Evolutionary conservation across 352 stramenopile genomes (phyloP).

Genomic region (Pythium inflatum): DNA sequence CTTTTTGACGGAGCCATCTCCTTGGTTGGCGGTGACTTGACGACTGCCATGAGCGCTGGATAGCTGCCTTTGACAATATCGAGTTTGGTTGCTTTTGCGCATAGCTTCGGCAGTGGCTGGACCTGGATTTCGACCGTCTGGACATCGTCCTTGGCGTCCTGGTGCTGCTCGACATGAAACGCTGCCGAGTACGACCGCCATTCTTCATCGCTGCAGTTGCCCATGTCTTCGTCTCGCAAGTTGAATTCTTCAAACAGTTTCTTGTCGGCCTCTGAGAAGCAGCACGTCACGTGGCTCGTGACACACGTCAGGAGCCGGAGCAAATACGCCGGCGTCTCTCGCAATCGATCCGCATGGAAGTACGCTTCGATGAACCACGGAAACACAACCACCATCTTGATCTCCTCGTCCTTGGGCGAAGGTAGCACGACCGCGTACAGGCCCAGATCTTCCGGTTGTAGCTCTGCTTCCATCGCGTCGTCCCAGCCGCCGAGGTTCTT

Average conservation of each 20-base stretch:
- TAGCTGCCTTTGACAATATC: constrained; percentile 16
- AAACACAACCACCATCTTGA: constrained; percentile 52
- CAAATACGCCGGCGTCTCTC: constrained; percentile 56
- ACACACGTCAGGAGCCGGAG: constrained; percentile 69
- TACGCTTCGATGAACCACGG: constrained; percentile 54
- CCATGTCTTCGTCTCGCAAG: constrained; percentile 16
- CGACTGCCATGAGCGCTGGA: constrained; percentile 5
- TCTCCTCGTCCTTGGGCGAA: neutral
- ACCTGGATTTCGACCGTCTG: neutral
- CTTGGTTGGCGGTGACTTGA: neutral
- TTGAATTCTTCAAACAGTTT: constrained; percentile 26
- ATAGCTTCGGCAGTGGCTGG: neutral
- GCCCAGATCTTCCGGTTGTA: constrained; percentile 50
- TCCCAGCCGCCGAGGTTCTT: constrained; percentile 47
- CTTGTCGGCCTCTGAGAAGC: constrained; percentile 47
- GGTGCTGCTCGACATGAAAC: constrained; percentile 38
- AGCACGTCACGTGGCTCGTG: constrained; percentile 53
- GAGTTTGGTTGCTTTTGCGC: neutral
- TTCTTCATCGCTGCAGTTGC: constrained; percentile 14
- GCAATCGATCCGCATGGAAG: constrained; percentile 39
- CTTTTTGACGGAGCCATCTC: neutral
- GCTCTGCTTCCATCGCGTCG: constrained; percentile 38
- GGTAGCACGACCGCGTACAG: constrained; percentile 54
- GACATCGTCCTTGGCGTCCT: constrained; percentile 29
- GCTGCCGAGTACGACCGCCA: constrained; percentile 44